Conservation (phyloP, 2,329 filamentous ascomycete species). For the Diaporthe aspalathi region DNA sequence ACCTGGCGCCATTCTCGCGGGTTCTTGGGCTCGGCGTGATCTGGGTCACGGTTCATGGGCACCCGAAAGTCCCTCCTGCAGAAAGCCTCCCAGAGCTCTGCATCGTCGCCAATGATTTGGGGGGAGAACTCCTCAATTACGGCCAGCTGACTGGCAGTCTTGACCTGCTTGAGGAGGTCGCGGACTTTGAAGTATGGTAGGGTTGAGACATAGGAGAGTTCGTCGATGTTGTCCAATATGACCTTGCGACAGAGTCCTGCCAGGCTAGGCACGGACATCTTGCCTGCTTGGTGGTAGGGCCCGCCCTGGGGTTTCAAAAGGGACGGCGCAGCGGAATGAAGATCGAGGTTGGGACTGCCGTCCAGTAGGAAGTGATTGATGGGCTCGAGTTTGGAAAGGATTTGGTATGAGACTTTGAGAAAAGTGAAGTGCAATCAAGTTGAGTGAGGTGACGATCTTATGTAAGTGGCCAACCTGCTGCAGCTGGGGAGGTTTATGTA, state of each 20-base stretch:
- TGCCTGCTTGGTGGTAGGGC: not conserved
- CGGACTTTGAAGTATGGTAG: slow-evolving; percentile 69
- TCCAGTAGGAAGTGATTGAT: not conserved
- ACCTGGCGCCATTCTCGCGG: slow-evolving; percentile 81
- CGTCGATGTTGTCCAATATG: slow-evolving; percentile 25
- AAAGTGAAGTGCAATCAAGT: not conserved
- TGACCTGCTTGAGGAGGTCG: slow-evolving; percentile 77
- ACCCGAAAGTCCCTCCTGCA: slow-evolving; percentile 82
- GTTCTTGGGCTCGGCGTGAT: slow-evolving; percentile 68
- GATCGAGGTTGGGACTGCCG: not conserved
- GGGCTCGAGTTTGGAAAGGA: not conserved
- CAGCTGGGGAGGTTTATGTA: not conserved
- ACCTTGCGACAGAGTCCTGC: slow-evolving; percentile 19
- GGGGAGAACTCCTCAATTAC: slow-evolving; percentile 80
- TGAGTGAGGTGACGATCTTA: not conserved
- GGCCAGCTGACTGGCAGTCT: slow-evolving; percentile 79
- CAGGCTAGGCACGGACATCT: slow-evolving; percentile 21
- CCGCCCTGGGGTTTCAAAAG: not conserved
- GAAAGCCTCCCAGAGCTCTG: slow-evolving; percentile 81
- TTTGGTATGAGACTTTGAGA: not conserved
- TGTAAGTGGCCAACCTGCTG: not conserved
- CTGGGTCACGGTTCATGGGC: slow-evolving; percentile 68
- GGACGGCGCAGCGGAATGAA: not conserved
- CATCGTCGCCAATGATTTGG: slow-evolving; percentile 76
- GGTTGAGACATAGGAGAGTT: slow-evolving; percentile 26